phyloP scores from a whole-genome alignment of 2,329 filamentous ascomycete species.

The Arthrobotrys sphaeroides region DNA sequence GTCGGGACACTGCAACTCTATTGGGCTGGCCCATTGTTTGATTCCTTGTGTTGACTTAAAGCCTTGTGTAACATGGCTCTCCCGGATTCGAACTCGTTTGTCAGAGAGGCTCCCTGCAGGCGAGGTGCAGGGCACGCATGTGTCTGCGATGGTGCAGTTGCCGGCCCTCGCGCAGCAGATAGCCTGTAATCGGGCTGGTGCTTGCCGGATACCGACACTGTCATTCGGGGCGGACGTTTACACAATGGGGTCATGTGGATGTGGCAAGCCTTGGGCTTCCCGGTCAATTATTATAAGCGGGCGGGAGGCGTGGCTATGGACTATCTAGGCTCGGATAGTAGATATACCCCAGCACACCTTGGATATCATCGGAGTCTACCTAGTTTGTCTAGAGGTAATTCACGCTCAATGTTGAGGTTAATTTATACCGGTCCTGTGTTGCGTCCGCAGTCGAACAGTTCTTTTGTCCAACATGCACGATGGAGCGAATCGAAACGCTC shows the following conservation, averaged over 20 bases:
- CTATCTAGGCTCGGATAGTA: not conserved
- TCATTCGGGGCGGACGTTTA: not conserved
- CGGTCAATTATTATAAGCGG: not conserved
- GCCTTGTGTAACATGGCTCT: constrained; percentile 48
- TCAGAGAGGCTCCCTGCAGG: constrained; percentile 20
- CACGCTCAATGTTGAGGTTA: too few species aligned
- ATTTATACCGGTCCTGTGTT: too few species aligned
- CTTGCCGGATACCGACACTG: constrained; percentile 34
- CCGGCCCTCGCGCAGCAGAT: not conserved
- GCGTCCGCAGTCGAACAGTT: too few species aligned
- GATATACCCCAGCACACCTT: too few species aligned
- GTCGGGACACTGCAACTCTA: not conserved
- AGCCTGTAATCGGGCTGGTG: constrained; percentile 14
- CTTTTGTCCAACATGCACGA: too few species aligned
- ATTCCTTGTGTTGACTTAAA: constrained; percentile 42
- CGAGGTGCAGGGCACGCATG: not conserved
- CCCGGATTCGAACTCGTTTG: not conserved
- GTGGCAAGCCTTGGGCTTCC: not conserved
- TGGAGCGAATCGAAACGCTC: too few species aligned
- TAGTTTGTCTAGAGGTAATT: too few species aligned
- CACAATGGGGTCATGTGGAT: constrained; percentile 9
- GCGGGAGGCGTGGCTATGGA: not conserved
- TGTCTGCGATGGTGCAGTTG: constrained; percentile 5
- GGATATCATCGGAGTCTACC: too few species aligned
- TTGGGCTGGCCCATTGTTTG: constrained; percentile 15